Base-by-base conservation (phyloP, 495 filamentous ascomycete genomes). In the Durotheca rogersii region DNA sequence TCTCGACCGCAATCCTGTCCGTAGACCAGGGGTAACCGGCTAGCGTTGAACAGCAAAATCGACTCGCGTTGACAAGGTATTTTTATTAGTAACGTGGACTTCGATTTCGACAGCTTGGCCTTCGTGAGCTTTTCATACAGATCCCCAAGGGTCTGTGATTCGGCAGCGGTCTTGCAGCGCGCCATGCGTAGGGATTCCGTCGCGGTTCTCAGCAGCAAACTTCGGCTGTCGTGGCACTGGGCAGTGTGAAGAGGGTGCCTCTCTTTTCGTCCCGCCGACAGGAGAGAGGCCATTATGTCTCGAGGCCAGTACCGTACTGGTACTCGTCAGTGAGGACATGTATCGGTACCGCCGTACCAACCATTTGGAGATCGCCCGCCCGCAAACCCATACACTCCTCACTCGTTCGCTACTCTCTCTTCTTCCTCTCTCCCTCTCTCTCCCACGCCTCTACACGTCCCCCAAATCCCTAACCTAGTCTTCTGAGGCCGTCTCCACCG, bases 281-380 rank as follows among this genome's bases (percentile, higher is more conserved):
- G 55, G 32, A 48, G 23, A 27, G 23, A 27, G 23, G 18, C 10
- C 40, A 29, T 7, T 44, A 25, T 19, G 46, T 30, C 39, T 30
- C 36, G 44, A 30, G 33, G 18, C 45, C 31, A 38, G 48, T 43
- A 52, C 49, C 34, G 27, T 53, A 46, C 53, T n/a, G 23, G 48
- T 48, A 57, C 47, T 37, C 44, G 14, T 53, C 48, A 25, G 42
- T 39, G 30, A 36, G 40, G 39, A 59, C 53, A 50, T 44, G 49
- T 50, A 50, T 27, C 34, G 45, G 56, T 59, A 59, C 50, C 41
- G 51, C 47, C 25, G 51, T 56, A 56, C 56, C 56, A 47, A 31
- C 56, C 47, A 60, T 42, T 55, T 55, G 56, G 56, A 60, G 56
- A 60, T 60, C 56, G 56, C 51, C n/a, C 51, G 51, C 47, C 52